A percentile compares a stretch with the other conserved stretches of the same genome.
Conservation (phyloP, 169 alveolate genomes). For the Plasmodium vivax region DNA sequence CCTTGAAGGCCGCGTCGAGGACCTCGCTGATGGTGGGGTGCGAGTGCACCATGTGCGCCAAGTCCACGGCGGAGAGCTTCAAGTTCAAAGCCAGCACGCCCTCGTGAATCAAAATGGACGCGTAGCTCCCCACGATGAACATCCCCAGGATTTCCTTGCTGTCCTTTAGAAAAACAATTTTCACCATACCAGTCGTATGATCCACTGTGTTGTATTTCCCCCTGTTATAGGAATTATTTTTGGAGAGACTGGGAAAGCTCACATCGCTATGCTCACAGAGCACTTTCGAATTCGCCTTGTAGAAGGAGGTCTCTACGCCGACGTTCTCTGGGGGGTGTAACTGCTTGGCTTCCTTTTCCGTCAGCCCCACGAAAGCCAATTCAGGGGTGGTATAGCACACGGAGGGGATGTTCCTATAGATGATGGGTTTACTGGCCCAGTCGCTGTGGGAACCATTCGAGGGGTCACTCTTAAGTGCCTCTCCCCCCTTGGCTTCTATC, state of each 20-base stretch:
- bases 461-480: neutral
- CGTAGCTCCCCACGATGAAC: constrained; percentile 80
- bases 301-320: constrained; percentile 56
- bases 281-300: constrained; percentile 78
- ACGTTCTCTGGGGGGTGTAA: constrained; percentile 49
- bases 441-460: neutral
- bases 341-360: constrained; percentile 77
- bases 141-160: constrained; percentile 76
- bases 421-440: constrained; percentile 34
- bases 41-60: constrained; percentile 78
- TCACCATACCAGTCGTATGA: constrained; percentile 77
- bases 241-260: neutral
- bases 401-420: constrained; percentile 76
- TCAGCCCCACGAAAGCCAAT: constrained; percentile 79
- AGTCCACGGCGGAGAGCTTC: constrained; percentile 38
- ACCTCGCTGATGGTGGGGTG: constrained; percentile 84
- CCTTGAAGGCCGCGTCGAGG: constrained; percentile 78
- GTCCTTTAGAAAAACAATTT: constrained; percentile 75
- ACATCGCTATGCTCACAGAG: constrained; percentile 73
- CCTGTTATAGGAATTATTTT: constrained; percentile 55
- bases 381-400: constrained; percentile 82
- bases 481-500: constrained; percentile 88
- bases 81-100: constrained; percentile 78
- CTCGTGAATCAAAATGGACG: constrained; percentile 80
- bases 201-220: constrained; percentile 45